Evolutionary conservation across 2,329 filamentous ascomycete genomes (phyloP).

Genomic region (Emmonsia crescens): DNA sequence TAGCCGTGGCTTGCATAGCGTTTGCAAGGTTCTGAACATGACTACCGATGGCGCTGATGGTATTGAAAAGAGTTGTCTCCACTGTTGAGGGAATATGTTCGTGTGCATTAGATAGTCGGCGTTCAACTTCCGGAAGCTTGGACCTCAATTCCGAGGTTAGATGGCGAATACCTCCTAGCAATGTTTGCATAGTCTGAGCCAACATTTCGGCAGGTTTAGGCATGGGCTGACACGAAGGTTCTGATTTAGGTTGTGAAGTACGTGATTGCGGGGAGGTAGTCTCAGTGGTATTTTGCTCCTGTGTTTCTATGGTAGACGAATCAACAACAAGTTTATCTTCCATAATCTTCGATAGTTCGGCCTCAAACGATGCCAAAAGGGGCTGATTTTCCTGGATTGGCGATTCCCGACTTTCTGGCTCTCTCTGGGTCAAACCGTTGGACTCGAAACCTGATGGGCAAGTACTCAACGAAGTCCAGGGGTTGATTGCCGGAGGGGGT

Average conservation of each 20-base stretch:
- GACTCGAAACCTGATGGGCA: neutral
- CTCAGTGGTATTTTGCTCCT: neutral
- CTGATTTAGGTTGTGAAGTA: constrained; percentile 5
- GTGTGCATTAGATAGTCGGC: constrained; percentile 25
- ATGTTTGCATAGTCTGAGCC: constrained; percentile 23
- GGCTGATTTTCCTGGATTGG: constrained; percentile 19
- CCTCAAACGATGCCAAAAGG: constrained; percentile 31
- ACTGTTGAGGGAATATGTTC: constrained; percentile 27
- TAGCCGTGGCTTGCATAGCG: constrained; percentile 28
- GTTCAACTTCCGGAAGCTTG: constrained; percentile 29
- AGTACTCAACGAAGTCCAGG: constrained; percentile 14
- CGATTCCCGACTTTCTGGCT: constrained; percentile 12
- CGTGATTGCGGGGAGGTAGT: constrained; percentile 9
- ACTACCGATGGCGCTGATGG: constrained; percentile 27
- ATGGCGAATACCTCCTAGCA: constrained; percentile 26
- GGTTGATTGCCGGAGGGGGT: constrained; percentile 7
- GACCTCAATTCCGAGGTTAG: constrained; percentile 27
- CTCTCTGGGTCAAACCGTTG: constrained; percentile 7
- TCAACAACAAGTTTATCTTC: constrained; percentile 4
- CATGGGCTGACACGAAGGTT: neutral
- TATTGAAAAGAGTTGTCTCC: constrained; percentile 24
- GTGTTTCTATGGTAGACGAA: constrained; percentile 4
- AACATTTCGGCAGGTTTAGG: constrained; percentile 21
- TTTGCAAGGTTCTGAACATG: constrained; percentile 28
- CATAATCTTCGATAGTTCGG: constrained; percentile 29